These are phyloP conservation scores for Corrigiola litoralis DNA, from an alignment of 179 eudicot genomes.

Conservation along the genomic window DNA sequence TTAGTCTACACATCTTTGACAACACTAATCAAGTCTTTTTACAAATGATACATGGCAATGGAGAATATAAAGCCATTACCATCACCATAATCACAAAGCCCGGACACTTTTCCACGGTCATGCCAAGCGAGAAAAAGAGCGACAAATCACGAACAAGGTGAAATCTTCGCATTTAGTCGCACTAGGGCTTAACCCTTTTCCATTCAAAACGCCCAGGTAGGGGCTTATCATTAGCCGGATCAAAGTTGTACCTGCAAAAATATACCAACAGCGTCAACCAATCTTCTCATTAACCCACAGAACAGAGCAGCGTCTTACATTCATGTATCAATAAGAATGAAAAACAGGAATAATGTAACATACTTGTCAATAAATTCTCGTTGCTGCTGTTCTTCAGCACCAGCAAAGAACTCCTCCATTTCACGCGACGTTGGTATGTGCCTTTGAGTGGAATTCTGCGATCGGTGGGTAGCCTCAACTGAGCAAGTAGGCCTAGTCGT, in stretches of 20 bases:
- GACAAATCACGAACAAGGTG: neutral
- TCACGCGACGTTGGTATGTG: conserved; percentile 33
- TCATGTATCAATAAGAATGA: neutral
- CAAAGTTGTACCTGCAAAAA: conserved; percentile 59
- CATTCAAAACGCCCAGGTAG: conserved; percentile 59
- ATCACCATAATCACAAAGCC: conserved; percentile 19
- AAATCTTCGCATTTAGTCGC: neutral
- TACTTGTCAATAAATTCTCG: conserved; percentile 43
- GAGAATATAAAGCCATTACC: conserved; percentile 20
- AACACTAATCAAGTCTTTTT: conserved; percentile 29
- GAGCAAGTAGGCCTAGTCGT: conserved; percentile 22
- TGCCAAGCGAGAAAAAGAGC: conserved; percentile 9
- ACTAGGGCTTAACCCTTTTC: conserved; percentile 36
- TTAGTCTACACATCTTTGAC: conserved; percentile 28
- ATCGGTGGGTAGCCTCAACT: conserved; percentile 11
- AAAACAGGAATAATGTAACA: neutral
- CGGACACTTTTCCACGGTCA: conserved; percentile 22
- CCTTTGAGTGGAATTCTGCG: conserved; percentile 20
- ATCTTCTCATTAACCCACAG: neutral
- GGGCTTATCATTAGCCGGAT: conserved; percentile 49
- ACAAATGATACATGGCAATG: conserved; percentile 30
- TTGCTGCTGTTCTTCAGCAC: conserved; percentile 36
- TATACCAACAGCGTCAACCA: neutral
- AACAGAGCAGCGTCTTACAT: neutral
- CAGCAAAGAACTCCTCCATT: conserved; percentile 39